phyloP scores from a whole-genome alignment of 1,139 yeast genomes.

The Yamadazyma kanchanaburiensis region DNA sequence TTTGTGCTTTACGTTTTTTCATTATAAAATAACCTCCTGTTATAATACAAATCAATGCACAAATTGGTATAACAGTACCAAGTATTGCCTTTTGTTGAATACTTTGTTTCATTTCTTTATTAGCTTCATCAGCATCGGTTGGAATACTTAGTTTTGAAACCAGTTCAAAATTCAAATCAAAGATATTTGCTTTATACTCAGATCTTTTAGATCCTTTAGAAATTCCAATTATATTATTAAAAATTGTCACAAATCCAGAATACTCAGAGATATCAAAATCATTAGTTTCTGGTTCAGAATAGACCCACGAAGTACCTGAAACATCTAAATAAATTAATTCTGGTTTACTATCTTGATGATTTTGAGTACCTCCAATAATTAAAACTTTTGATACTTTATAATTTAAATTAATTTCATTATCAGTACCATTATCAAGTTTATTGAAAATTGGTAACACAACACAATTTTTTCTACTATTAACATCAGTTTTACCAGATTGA shows the following conservation, averaged over 20 bases:
- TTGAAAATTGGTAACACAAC: conserved; percentile 35
- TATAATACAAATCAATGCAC: conserved; percentile 18
- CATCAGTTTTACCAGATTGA: conserved; percentile 9
- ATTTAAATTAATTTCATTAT: conserved; percentile 17
- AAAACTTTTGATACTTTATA: conserved; percentile 25
- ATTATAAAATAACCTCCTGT: conserved; percentile 17
- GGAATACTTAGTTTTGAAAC: conserved; percentile 15
- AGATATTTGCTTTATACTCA: conserved; percentile 7
- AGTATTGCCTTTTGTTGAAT: conserved; percentile 28
- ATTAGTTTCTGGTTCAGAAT: conserved; percentile 18
- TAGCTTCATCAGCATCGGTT: conserved; percentile 3
- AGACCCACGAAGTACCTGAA: conserved; percentile 30
- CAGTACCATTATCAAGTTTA: conserved; percentile 16
- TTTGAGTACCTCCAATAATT: conserved; percentile 35
- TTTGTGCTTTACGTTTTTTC: conserved; percentile 18
- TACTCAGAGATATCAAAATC: conserved; percentile 24
- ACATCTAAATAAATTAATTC: conserved; percentile 22
- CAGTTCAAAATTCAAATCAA: conserved; percentile 17
- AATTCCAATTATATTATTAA: conserved; percentile 34
- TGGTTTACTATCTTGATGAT: conserved; percentile 18
- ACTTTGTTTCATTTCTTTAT: conserved; percentile 5
- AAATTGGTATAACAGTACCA: conserved; percentile 35
- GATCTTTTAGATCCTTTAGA: conserved; percentile 10
- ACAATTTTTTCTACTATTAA: conserved; percentile 28
- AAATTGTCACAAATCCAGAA: conserved; percentile 43